Conservation (phyloP, 176 grass and related monocot genomes). For the Otatea glauca region DNA sequence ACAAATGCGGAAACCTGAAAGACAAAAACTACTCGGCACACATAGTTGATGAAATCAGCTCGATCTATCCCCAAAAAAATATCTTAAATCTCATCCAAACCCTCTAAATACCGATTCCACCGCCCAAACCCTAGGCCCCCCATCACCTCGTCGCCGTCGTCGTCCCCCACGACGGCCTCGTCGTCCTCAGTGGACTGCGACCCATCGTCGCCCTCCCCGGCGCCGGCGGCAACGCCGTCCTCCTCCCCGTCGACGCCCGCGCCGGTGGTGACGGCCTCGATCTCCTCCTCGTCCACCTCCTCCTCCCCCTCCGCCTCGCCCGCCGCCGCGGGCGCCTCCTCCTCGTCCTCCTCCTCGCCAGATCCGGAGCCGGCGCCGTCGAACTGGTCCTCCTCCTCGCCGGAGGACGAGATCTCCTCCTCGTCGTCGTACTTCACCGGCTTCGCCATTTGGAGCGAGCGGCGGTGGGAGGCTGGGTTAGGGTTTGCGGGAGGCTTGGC, state of each 20-base stretch:
- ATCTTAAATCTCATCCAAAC: neutral
- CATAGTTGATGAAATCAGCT: neutral
- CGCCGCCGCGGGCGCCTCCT: slow-evolving; percentile 1
- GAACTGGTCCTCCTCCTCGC: slow-evolving; percentile 55
- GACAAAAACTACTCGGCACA: neutral
- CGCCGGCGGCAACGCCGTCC: slow-evolving; percentile 17
- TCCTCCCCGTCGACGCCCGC: slow-evolving; percentile 51
- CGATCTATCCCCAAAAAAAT: neutral
- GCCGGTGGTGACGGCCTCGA: slow-evolving; percentile 64
- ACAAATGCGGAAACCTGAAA: neutral
- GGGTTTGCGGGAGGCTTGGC: slow-evolving; percentile 28
- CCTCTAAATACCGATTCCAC: slow-evolving; percentile 6
- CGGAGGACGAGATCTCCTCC: slow-evolving; percentile 53
- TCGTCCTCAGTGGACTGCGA: slow-evolving; percentile 72
- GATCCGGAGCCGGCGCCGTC: slow-evolving; percentile 49
- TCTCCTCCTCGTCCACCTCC: slow-evolving; percentile 75
- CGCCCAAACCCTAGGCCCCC: slow-evolving; percentile 1
- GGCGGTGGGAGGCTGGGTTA: slow-evolving; percentile 37
- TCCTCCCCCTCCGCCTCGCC: slow-evolving; percentile 41
- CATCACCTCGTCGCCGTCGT: slow-evolving; percentile 52
- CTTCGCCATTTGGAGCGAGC: slow-evolving; percentile 58
- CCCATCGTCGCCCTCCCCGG: slow-evolving; percentile 39
- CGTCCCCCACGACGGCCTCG: slow-evolving; percentile 28
- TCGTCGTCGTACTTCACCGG: slow-evolving; percentile 66
- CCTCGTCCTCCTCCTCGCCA: slow-evolving; percentile 27